These are phyloP conservation scores for Aspergillus candidus DNA, from an alignment of 2,329 filamentous ascomycete species.

Conservation along the genomic window DNA sequence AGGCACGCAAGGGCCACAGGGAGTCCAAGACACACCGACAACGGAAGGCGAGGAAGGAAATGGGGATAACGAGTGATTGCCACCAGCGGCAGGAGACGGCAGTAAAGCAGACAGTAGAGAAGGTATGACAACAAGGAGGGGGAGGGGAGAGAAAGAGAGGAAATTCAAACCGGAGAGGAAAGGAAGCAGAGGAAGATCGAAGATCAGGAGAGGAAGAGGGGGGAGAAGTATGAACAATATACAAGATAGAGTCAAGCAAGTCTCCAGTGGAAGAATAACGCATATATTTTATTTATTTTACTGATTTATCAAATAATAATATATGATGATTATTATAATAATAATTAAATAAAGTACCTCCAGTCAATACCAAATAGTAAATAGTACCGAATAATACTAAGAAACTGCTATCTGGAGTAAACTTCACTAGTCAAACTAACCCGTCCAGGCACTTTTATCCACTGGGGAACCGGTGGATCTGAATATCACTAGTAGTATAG, in stretches of 20 bases:
- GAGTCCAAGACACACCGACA: slow-evolving; percentile 9
- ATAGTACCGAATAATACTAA: too few species aligned
- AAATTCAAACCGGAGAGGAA: neutral
- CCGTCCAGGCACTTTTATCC: too few species aligned
- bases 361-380: too few species aligned
- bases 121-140: neutral
- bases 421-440: too few species aligned
- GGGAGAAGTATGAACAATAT: slow-evolving; percentile 1
- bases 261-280: too few species aligned
- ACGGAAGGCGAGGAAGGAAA: slow-evolving; percentile 3
- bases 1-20: slow-evolving; percentile 16
- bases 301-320: too few species aligned
- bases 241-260: neutral
- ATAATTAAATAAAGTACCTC: too few species aligned
- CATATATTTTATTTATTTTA: too few species aligned
- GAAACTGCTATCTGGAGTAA: too few species aligned
- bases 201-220: slow-evolving; percentile 5
- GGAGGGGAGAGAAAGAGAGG: neutral
- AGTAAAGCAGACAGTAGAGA: neutral
- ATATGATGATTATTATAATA: too few species aligned
- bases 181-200: slow-evolving; percentile 1
- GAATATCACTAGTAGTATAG: too few species aligned
- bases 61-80: slow-evolving; percentile 21
- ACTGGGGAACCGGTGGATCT: too few species aligned
- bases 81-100: slow-evolving; percentile 20